Conservation (phyloP, 148 eudicot species). For the Fagopyrum esculentum region DNA sequence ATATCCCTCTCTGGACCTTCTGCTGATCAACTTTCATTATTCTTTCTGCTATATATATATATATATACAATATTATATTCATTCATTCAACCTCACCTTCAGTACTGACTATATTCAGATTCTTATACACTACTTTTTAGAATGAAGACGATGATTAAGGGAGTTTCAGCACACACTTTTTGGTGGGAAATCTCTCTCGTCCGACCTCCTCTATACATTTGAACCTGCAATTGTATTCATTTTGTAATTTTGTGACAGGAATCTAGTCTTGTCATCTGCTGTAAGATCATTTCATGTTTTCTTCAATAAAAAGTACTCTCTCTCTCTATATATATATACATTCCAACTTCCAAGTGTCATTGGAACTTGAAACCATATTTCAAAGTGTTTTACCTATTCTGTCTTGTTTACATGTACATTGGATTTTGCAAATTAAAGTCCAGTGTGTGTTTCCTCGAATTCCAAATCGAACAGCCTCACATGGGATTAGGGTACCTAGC, state of each 20-base stretch:
- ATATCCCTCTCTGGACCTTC: slow-evolving; percentile 72
- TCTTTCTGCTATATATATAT: not conserved
- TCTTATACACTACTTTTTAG: not conserved
- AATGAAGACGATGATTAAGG: not conserved
- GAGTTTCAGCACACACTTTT: not conserved
- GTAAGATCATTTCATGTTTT: not conserved
- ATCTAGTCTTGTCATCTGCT: not conserved
- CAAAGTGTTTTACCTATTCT: not conserved
- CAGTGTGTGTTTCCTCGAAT: not conserved
- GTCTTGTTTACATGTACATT: not conserved
- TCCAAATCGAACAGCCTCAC: not conserved
- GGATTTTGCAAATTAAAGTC: not conserved
- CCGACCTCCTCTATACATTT: slow-evolving; percentile 8
- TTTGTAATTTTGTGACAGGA: slow-evolving; percentile 5
- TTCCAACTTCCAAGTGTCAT: not conserved
- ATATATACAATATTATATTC: not conserved
- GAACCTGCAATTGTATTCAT: not conserved
- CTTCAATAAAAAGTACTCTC: not conserved
- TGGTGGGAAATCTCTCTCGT: slow-evolving; percentile 11
- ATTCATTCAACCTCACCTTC: not conserved
- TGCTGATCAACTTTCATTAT: slow-evolving; percentile 21
- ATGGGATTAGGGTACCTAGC: not conserved
- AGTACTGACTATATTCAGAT: slow-evolving; percentile 5
- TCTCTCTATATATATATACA: no score
- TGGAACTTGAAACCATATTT: slow-evolving; percentile 4